Evolutionary conservation across 139 green algal genomes (phyloP), one percentile per base, ranked within the genome.

Genomic region (Trebouxia sp.): DNA sequence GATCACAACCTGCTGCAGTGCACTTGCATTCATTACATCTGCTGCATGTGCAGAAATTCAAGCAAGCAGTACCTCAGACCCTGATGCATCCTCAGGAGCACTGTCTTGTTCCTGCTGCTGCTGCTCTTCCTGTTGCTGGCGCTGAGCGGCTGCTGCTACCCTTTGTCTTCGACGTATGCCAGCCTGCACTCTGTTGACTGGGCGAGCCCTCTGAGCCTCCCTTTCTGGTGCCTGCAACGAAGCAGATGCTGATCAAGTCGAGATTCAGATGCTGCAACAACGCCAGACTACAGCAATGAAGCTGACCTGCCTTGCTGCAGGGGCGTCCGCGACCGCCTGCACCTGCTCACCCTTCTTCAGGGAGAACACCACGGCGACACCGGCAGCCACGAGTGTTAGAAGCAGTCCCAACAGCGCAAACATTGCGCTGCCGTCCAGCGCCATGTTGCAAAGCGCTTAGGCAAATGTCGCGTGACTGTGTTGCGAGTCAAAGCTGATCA

Each of bases 71-170:
- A 72, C 62, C 32, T 72, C 62, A 1, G 62, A 72, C 6, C 32
- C 62, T 30, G 3, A 11, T 28, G 32, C 37, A 14, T 30, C 32
- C 12, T 45, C 35, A 41, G 62, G 26, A 43, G 32, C 62, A 43
- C 12, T 30, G 1, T 69, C 58, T 24, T 69, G 58, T 28, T 67
- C 4, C n/a, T 67, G 56, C 28, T 67, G 56, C 30, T 43, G 62
- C 32, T 28, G 62, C 24, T 72, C 4, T 20, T 67, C 28, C 28
- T 67, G 56, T 10, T 43, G 62, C 32, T 28, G 62, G 20, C 43
- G 62, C 62, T 72, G 62, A 65, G 55, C 62, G n/a, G 62, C 62
- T 42, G 62, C 62, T 28, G 62, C 62, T 45, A 35, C 62, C 20
- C 62, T 72, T 30, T 72, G 62, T 43, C 62, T 72, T 42, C 62